phyloP scores from a whole-genome alignment of 2,329 filamentous ascomycete species.

The Raffaelea deltoideospora region DNA sequence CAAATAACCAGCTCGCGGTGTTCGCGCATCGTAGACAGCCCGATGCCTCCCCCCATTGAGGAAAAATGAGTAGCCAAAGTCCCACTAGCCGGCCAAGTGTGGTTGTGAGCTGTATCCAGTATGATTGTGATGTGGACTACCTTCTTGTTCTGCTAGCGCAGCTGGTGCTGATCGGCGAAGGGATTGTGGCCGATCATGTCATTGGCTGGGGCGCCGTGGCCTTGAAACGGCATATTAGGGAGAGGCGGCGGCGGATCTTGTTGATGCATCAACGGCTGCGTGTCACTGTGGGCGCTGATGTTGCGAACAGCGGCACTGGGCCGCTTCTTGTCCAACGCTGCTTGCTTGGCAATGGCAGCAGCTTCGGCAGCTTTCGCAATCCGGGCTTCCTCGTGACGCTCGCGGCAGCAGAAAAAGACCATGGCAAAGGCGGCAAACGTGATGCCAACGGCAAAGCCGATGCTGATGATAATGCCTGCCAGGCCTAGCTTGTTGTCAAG shows the following conservation, averaged over 20 bases:
- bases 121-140: too few species aligned
- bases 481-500: conserved; percentile 23
- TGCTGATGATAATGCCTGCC: conserved; percentile 30
- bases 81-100: too few species aligned
- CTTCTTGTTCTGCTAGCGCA: conserved; percentile 4
- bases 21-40: too few species aligned
- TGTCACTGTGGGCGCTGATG: conserved; percentile 4
- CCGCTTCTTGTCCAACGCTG: conserved; percentile 22
- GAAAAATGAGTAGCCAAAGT: too few species aligned
- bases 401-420: conserved; percentile 36
- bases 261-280: conserved; percentile 12
- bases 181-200: conserved; percentile 7
- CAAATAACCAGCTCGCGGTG: too few species aligned
- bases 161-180: conserved; percentile 10
- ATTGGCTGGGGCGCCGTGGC: background rate
- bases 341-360: conserved; percentile 29
- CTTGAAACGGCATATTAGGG: conserved; percentile 1
- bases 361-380: conserved; percentile 31
- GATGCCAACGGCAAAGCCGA: conserved; percentile 28
- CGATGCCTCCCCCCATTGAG: too few species aligned
- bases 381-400: conserved; percentile 28
- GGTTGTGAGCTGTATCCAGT: too few species aligned
- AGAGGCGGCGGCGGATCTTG: conserved; percentile 1
- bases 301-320: conserved; percentile 15
- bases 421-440: conserved; percentile 23